Evolutionary conservation across 495 filamentous ascomycete species (phyloP).

Genomic region (Trichoderma reesei): DNA sequence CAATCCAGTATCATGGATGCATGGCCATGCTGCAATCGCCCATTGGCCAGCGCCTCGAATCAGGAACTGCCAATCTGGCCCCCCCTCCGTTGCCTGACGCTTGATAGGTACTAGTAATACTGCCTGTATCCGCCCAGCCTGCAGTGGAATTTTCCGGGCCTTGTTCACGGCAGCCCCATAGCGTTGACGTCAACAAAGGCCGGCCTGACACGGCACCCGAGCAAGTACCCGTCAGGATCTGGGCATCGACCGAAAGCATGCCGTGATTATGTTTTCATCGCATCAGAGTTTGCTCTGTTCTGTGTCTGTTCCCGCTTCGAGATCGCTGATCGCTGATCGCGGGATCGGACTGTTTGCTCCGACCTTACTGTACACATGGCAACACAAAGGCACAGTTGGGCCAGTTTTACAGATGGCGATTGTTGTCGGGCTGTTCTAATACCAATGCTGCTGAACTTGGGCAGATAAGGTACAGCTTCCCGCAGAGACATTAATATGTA

Average conservation of each 20-base stretch:
- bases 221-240: too few relatives aligned
- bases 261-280: neutral
- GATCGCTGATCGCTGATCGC: neutral
- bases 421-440: too few relatives aligned
- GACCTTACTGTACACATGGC: neutral
- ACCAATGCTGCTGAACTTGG: too few relatives aligned
- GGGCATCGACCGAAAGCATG: too few relatives aligned
- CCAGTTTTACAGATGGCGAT: too few relatives aligned
- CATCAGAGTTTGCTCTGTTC: constrained; percentile 1
- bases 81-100: neutral
- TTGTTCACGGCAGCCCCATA: too few relatives aligned
- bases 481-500: too few relatives aligned
- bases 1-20: neutral
- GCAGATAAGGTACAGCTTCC: too few relatives aligned
- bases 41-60: neutral
- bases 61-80: constrained; percentile 1
- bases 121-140: too few relatives aligned
- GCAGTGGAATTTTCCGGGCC: neutral
- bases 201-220: neutral
- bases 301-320: constrained; percentile 1
- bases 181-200: too few relatives aligned
- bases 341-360: constrained; percentile 4
- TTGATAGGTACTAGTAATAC: too few relatives aligned
- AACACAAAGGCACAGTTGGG: too few relatives aligned
- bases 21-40: neutral